These are phyloP conservation scores for Ogataea pilisensis DNA, from an alignment of 805 yeast genomes.

Conservation along the genomic window DNA sequence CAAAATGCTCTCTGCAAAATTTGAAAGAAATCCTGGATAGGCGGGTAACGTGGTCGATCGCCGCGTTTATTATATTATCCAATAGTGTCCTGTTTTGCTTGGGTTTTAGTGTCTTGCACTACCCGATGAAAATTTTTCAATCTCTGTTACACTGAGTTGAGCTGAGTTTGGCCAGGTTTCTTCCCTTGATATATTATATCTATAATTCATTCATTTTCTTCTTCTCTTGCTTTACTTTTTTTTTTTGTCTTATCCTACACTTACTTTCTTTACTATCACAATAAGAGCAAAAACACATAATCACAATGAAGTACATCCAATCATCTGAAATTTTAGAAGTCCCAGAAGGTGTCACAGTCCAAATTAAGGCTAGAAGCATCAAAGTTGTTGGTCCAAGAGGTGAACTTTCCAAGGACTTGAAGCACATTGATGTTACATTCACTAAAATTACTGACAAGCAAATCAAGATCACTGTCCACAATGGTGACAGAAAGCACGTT, in stretches of 20 bases:
- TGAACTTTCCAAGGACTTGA: slow-evolving; percentile 80
- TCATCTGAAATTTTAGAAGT: slow-evolving; percentile 54
- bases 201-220: neutral
- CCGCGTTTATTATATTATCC: too few relatives aligned
- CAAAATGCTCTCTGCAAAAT: too few relatives aligned
- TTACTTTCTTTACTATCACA: neutral
- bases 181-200: neutral
- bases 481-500: slow-evolving; percentile 99
- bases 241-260: neutral
- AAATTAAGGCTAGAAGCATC: slow-evolving; percentile 86
- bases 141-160: neutral
- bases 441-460: slow-evolving; percentile 64
- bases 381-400: slow-evolving; percentile 99
- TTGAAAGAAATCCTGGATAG: too few relatives aligned
- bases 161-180: neutral
- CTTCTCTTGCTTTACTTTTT: neutral
- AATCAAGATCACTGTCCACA: slow-evolving; percentile 89
- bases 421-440: slow-evolving; percentile 95
- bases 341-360: slow-evolving; percentile 92
- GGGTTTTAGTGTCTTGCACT: too few relatives aligned
- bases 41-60: too few relatives aligned
- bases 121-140: slow-evolving; percentile 3
- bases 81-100: too few relatives aligned
- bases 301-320: slow-evolving; percentile 56
- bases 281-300: neutral